phyloP scores from a whole-genome alignment of 2,329 filamentous ascomycete species.

The Diatrype stigma region DNA sequence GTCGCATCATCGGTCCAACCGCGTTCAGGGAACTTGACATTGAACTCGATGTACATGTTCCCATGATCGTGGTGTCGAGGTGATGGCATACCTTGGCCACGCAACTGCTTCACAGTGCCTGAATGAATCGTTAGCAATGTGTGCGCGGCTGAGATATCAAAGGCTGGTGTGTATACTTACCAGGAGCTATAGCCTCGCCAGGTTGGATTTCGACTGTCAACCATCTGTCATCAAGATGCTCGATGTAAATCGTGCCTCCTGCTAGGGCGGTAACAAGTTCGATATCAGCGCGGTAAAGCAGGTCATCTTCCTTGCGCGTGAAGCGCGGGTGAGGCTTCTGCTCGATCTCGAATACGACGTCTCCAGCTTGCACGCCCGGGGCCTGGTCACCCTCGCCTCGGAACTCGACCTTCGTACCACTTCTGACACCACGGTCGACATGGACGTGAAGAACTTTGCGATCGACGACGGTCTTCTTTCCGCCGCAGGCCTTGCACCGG shows the following conservation, averaged over 20 bases:
- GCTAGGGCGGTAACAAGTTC: constrained; percentile 93
- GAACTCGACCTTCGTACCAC: constrained; percentile 95
- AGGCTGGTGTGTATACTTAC: constrained; percentile 48
- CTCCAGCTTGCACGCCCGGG: constrained; percentile 86
- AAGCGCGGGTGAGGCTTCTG: constrained; percentile 97
- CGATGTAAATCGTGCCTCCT: constrained; percentile 84
- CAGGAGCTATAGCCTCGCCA: constrained; percentile 89
- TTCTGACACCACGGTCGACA: constrained; percentile 90
- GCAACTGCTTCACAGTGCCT: constrained; percentile 91
- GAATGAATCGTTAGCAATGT: constrained; percentile 18
- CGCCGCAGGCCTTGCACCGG: constrained; percentile 91
- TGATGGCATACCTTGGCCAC: constrained; percentile 96
- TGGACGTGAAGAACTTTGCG: constrained; percentile 98
- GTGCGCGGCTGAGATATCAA: neutral
- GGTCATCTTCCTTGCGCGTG: constrained; percentile 91
- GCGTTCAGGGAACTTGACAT: constrained; percentile 92
- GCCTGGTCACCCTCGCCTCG: constrained; percentile 94
- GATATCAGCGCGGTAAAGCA: constrained; percentile 93
- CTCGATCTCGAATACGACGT: constrained; percentile 98
- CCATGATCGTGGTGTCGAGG: constrained; percentile 91
- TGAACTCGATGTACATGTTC: constrained; percentile 96
- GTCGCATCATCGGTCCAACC: constrained; percentile 62
- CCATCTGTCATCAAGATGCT: constrained; percentile 98
- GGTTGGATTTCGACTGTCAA: constrained; percentile 87
- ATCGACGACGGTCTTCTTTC: constrained; percentile 98